Base-by-base conservation (phyloP, 805 yeast genomes). In the Osmozyma mogii region DNA sequence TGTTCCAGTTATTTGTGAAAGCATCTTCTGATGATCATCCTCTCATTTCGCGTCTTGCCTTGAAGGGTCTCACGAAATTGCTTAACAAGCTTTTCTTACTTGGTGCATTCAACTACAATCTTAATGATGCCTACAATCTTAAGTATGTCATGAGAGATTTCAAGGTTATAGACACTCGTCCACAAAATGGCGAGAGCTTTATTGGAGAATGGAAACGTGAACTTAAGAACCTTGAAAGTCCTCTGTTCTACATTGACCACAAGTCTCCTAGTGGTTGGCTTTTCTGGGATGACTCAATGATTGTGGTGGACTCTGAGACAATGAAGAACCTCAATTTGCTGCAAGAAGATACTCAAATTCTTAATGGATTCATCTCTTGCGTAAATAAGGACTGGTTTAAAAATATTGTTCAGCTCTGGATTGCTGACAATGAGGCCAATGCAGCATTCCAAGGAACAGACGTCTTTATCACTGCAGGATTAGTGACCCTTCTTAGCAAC, bases 11-110 rank as follows among this genome's bases (percentile, higher is more conserved):
- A 2, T 54, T 82, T 18, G 61, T 70, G 6, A 54, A 58, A 2
- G 61, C 63, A 19, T 67, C 81, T 1, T 54, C 64, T 9, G 65
- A 70, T n/a, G 72, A 72, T 14, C 94, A 84, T 50, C 95, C 95
- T 0, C 54, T 68, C 2, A 55, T 84, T 25, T 62, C 83, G 2
- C 66, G 75, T 32, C 50, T 73, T 21, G 77, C 82, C 12, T 54
- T 78, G 35, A 72, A 70, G 29, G 79, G 85, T 12, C 47, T 81
- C 17, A 61, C 78, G 2, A 64, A 70, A 31, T 13, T 49, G 19
- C 34, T 42, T 15, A 60, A 61, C 33, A 70, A 72, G 31, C 40
- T 73, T 5, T 53, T 64, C 17, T 46, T 59, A 1, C 52, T 71
- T 13, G 72, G 76, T 3, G 50, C 54, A 3, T 61, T 55, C 33